Evolutionary conservation across 805 yeast genomes (phyloP), one percentile per base, ranked within the genome.

Genomic region (Yarrowia phangngaensis): DNA sequence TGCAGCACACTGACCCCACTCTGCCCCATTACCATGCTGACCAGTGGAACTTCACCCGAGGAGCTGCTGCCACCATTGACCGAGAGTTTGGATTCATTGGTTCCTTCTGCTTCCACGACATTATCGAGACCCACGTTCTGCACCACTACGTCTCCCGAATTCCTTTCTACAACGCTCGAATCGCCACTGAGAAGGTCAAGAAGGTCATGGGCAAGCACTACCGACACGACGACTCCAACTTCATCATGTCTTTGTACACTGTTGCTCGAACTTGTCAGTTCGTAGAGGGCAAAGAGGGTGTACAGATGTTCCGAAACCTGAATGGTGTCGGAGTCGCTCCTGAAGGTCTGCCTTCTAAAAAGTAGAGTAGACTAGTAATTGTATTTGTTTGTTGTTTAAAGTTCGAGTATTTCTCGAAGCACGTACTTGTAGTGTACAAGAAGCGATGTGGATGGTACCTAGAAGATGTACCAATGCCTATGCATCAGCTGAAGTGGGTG

Each of bases 11-110:
- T 13, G 90, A 83, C 64, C 79, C 85, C 22, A 58, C 75, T 12
- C 73, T 86, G 73, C 89, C 95, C 22, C 95, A 85, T 66, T 85
- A 85, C 69, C 80, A 78, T 53, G 75, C 80, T 52, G 60, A 67
- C 29, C 81, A 80, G 65, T 85, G 95, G 95, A 84, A 75, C 58
- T 84, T 83, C 64, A 66, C 67, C 38, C 76, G 89, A 62, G 95
- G 95, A 56, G 95, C 95, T 22, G 89, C 92, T 50, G 84, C 90
- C 53, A 85, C 95, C 51, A 79, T 86, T 54, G 95, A 85, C 67
- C 73, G 95, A 61, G 79, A 84, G 61, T 82, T 84, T 62, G 89
- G 90, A 22, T 81, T 84, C 63, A 71, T 82, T 54, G 95, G 95
- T 51, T 71, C 76, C 62, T 76, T 76, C 73, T 70, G 83, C 60